These are phyloP conservation scores for Allodekkera sacchari DNA, from an alignment of 805 yeast species.

Conservation along the genomic window DNA sequence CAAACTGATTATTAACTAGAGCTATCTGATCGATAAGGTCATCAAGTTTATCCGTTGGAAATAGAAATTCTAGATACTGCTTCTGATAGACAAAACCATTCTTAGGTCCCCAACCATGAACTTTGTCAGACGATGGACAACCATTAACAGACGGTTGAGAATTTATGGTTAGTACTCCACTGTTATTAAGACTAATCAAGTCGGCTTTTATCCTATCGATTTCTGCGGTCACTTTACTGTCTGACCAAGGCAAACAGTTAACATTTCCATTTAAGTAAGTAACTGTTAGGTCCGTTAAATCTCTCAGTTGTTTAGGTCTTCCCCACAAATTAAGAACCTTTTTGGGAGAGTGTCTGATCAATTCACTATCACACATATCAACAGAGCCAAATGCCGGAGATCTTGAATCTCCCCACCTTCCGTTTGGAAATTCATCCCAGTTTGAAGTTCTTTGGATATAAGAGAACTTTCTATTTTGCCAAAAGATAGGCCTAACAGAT, in stretches of 20 bases:
- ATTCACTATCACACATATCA: slow-evolving; percentile 69
- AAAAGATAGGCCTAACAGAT: slow-evolving; percentile 86
- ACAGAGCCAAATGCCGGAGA: slow-evolving; percentile 96
- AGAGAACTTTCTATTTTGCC: slow-evolving; percentile 90
- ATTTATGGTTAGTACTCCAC: slow-evolving; percentile 74
- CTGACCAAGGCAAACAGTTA: slow-evolving; percentile 87
- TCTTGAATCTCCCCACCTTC: slow-evolving; percentile 96
- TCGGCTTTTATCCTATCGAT: slow-evolving; percentile 51
- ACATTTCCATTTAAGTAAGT: slow-evolving; percentile 66
- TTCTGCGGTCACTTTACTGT: slow-evolving; percentile 78
- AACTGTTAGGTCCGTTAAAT: slow-evolving; percentile 55
- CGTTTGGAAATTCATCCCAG: slow-evolving; percentile 98
- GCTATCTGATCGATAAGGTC: slow-evolving; percentile 37
- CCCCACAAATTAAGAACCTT: slow-evolving; percentile 88
- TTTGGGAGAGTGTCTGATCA: slow-evolving; percentile 75
- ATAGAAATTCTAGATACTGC: slow-evolving; percentile 80
- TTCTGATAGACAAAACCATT: slow-evolving; percentile 92
- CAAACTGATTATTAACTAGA: slow-evolving; percentile 31
- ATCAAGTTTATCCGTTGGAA: slow-evolving; percentile 43
- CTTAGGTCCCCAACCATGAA: slow-evolving; percentile 92
- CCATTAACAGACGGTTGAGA: slow-evolving; percentile 94
- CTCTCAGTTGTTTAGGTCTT: slow-evolving; percentile 50
- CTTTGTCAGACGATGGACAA: slow-evolving; percentile 54
- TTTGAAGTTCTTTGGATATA: slow-evolving; percentile 83
- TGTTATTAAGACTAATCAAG: slow-evolving; percentile 54